Conservation (phyloP, 2,329 filamentous ascomycete species). For the Neocucurbitaria cava region DNA sequence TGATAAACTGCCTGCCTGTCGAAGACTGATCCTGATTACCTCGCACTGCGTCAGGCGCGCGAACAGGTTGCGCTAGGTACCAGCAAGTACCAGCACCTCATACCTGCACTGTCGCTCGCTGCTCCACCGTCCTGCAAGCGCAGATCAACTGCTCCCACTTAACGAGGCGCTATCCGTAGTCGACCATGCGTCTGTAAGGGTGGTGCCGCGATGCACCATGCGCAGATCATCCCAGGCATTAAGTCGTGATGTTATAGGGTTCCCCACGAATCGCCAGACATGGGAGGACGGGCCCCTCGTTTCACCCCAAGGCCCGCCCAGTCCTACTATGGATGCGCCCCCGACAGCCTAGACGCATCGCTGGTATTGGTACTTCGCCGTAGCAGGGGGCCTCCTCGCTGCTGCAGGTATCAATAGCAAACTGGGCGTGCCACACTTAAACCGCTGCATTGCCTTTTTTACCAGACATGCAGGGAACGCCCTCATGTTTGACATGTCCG, state of each 20-base stretch:
- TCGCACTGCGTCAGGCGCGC: constrained; percentile 15
- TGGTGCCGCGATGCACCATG: constrained; percentile 32
- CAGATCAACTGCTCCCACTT: constrained; percentile 21
- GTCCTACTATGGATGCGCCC: constrained; percentile 39
- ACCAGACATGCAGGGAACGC: constrained; percentile 48
- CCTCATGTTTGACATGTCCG: constrained; percentile 51
- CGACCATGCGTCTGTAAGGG: constrained; percentile 10
- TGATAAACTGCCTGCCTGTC: constrained; percentile 11
- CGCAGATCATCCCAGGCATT: constrained; percentile 37
- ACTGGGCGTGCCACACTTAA: constrained; percentile 48
- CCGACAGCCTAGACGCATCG: constrained; percentile 47
- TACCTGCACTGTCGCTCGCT: constrained; percentile 12
- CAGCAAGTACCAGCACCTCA: constrained; percentile 2
- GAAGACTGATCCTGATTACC: constrained; percentile 1
- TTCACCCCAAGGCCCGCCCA: constrained; percentile 44
- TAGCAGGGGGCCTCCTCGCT: constrained; percentile 40
- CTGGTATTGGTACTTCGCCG: constrained; percentile 40
- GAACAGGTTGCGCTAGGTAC: constrained; percentile 15
- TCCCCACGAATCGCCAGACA: constrained; percentile 51
- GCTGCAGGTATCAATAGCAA: constrained; percentile 46
- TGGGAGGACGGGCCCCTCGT: constrained; percentile 45
- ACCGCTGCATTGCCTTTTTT: constrained; percentile 42
- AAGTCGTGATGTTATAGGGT: constrained; percentile 33
- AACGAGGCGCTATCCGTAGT: constrained; percentile 18
- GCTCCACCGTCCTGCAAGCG: constrained; percentile 16